These are phyloP conservation scores for Tagetes erecta DNA, from an alignment of 129 eudicot species.

Conservation along the genomic window DNA sequence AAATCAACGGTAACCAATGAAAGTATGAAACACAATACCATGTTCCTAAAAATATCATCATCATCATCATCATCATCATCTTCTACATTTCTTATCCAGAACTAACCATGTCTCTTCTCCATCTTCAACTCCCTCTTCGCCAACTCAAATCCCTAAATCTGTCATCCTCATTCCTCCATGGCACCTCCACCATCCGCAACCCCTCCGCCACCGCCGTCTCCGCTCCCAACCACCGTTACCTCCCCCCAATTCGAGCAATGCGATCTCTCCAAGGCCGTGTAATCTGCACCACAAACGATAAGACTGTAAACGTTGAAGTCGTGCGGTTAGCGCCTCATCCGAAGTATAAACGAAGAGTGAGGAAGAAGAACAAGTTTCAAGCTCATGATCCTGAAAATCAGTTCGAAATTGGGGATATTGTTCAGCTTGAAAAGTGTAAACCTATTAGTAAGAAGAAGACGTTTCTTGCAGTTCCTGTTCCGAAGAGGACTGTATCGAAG, in stretches of 20 bases:
- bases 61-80: background rate
- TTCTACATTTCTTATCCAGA: slow-evolving; percentile 23
- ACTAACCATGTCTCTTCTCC: slow-evolving; percentile 59
- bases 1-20: no score
- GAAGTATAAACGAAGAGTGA: slow-evolving; percentile 80
- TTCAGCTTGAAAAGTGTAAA: slow-evolving; percentile 70
- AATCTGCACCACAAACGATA: slow-evolving; percentile 72
- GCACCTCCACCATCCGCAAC: slow-evolving; percentile 48
- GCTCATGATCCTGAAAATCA: slow-evolving; percentile 88
- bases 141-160: slow-evolving; percentile 66
- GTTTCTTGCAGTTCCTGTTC: slow-evolving; percentile 66
- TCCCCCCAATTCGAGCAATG: slow-evolving; percentile 71
- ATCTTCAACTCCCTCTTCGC: slow-evolving; percentile 56
- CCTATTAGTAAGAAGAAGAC: slow-evolving; percentile 88
- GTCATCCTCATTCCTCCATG: slow-evolving; percentile 70
- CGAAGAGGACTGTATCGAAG: slow-evolving; percentile 31
- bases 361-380: slow-evolving; percentile 88
- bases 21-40: no score
- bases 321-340: slow-evolving; percentile 86
- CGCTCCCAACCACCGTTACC: slow-evolving; percentile 15
- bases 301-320: slow-evolving; percentile 84
- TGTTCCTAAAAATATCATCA: no score
- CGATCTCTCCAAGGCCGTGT: slow-evolving; percentile 68
- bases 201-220: slow-evolving; percentile 23
- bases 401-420: slow-evolving; percentile 70